Evolutionary conservation across 2,329 filamentous ascomycete species (phyloP).

Genomic region (Curvularia sp.): DNA sequence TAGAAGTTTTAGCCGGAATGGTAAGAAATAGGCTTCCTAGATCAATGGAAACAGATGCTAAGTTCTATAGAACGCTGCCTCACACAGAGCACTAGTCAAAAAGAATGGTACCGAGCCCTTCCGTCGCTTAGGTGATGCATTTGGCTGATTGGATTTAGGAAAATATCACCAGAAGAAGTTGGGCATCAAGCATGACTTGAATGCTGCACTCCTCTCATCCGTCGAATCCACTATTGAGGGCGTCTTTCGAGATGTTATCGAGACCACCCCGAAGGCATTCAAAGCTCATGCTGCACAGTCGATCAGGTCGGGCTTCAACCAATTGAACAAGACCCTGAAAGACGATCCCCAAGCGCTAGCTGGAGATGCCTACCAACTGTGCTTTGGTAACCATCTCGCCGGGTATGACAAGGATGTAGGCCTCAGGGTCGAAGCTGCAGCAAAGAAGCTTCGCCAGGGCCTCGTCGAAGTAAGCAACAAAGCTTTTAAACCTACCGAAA

Average conservation of each 20-base stretch:
- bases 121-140: background rate
- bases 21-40: background rate
- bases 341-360: constrained; percentile 17
- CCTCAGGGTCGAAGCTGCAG: constrained; percentile 8
- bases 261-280: background rate
- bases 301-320: constrained; percentile 2
- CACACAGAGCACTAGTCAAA: constrained; percentile 7
- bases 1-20: background rate
- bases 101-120: background rate
- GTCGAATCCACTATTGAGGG: background rate
- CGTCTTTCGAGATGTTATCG: constrained; percentile 6
- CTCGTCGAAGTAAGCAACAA: constrained; percentile 4
- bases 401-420: constrained; percentile 1
- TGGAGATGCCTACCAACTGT: constrained; percentile 17
- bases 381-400: constrained; percentile 13
- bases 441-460: constrained; percentile 2
- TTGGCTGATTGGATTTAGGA: constrained; percentile 2
- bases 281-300: constrained; percentile 13
- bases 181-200: constrained; percentile 6
- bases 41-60: background rate
- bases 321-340: constrained; percentile 10
- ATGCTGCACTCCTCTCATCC: constrained; percentile 9
- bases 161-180: constrained; percentile 16
- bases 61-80: constrained; percentile 4
- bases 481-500: background rate